These are phyloP conservation scores for Saururus chinensis DNA, from an alignment of 164 flowering plant species.

Conservation along the genomic window DNA sequence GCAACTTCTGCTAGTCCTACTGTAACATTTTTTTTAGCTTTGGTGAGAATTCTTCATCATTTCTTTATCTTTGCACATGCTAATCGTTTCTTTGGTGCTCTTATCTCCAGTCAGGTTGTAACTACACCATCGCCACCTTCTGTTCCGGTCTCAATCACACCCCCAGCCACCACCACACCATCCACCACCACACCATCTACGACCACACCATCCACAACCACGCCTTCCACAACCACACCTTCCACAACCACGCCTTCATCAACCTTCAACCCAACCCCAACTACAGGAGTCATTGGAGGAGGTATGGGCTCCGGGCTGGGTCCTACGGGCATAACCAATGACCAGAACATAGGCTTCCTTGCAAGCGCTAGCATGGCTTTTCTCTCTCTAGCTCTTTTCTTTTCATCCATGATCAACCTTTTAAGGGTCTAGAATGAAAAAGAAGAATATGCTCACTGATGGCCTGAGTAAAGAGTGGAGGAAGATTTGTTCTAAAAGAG, in stretches of 20 bases:
- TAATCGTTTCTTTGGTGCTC: neutral
- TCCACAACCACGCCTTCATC: neutral
- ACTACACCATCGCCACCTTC: neutral
- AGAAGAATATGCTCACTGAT: neutral
- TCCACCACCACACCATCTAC: neutral
- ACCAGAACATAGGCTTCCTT: neutral
- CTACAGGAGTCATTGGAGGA: neutral
- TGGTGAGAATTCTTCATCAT: neutral
- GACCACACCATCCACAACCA: neutral
- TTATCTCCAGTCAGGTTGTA: neutral
- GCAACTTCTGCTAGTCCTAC: neutral
- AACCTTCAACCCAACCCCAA: constrained; percentile 1
- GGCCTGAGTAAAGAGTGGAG: neutral
- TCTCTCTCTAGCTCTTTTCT: neutral
- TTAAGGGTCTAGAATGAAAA: neutral
- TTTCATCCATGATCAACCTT: neutral
- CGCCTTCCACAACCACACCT: neutral
- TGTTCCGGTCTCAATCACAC: neutral
- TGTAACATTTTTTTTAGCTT: neutral
- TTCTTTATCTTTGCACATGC: neutral
- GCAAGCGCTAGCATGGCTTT: neutral
- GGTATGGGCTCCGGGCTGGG: neutral
- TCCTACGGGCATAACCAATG: neutral
- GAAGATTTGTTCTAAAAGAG: neutral
- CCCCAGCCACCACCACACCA: neutral